A percentile compares a stretch with the other conserved stretches of the same genome.
phyloP scores from a whole-genome alignment of 139 green algal species.

The Microglena sp. region DNA sequence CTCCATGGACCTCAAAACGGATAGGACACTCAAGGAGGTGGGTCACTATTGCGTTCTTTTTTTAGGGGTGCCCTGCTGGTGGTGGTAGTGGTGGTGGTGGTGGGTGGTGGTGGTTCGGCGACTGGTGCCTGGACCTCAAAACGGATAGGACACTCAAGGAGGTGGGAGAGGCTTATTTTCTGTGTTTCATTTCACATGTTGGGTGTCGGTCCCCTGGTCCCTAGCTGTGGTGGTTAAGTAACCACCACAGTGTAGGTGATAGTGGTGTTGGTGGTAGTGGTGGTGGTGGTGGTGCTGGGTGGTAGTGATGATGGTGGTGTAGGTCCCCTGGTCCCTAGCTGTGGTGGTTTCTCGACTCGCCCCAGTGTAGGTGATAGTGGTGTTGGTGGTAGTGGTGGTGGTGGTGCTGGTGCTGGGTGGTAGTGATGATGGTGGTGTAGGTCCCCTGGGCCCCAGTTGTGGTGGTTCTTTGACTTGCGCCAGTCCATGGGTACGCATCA shows the following conservation, averaged over 20 bases:
- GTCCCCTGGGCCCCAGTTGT: too few relatives aligned
- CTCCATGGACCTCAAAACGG: conserved; percentile 74
- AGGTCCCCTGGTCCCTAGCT: too few relatives aligned
- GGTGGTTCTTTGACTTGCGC: conserved; percentile 61
- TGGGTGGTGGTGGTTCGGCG: conserved; percentile 42
- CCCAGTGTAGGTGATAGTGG: not conserved
- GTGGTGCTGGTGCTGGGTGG: too few relatives aligned
- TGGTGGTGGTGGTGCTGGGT: too few relatives aligned
- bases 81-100: not conserved
- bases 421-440: too few relatives aligned
- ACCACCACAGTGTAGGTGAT: too few relatives aligned
- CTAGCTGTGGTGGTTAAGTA: too few relatives aligned
- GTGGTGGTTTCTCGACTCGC: too few relatives aligned
- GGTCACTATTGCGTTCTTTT: not conserved
- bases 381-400: not conserved
- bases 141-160: conserved; percentile 81
- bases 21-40: conserved; percentile 74
- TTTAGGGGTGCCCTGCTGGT: not conserved
- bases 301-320: too few relatives aligned
- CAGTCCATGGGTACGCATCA: conserved; percentile 79
- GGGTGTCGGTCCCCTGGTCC: too few relatives aligned
- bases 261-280: too few relatives aligned
- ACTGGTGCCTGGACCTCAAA: conserved; percentile 73
- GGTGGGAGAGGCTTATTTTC: conserved; percentile 6
- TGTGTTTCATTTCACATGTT: too few relatives aligned